phyloP scores from a whole-genome alignment of 208 protist genomes.

The Wallacemonas sp. region DNA sequence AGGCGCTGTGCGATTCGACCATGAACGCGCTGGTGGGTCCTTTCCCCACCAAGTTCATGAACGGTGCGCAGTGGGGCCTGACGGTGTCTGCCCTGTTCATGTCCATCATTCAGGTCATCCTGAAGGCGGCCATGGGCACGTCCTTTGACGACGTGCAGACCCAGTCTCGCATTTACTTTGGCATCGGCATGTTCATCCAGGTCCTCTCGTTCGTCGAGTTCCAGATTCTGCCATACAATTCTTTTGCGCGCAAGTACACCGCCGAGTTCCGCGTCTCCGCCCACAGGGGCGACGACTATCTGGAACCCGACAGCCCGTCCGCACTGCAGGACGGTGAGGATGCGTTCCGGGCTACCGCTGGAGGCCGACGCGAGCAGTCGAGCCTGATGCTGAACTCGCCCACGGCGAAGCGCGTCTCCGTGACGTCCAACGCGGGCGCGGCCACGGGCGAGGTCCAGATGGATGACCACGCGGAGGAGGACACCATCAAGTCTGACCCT shows the following conservation, averaged over 20 bases:
- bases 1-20: constrained; percentile 76
- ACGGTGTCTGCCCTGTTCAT: constrained; percentile 59
- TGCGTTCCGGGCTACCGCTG: neutral
- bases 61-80: constrained; percentile 69
- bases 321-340: too few relatives aligned
- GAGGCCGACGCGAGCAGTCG: neutral
- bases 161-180: constrained; percentile 79
- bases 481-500: neutral
- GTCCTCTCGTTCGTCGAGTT: constrained; percentile 44
- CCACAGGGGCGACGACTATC: neutral
- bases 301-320: constrained; percentile 1
- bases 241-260: constrained; percentile 69
- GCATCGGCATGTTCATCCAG: constrained; percentile 63
- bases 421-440: too few relatives aligned
- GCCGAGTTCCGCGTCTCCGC: constrained; percentile 59
- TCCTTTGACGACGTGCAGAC: constrained; percentile 50
- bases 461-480: neutral
- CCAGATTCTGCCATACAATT: constrained; percentile 48
- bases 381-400: too few relatives aligned
- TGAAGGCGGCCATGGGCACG: constrained; percentile 66
- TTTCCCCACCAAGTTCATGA: constrained; percentile 84
- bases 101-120: constrained; percentile 69
- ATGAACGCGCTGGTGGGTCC: constrained; percentile 78
- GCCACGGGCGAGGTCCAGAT: constrained; percentile 12
- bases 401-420: too few relatives aligned